Conservation (phyloP, 108 stramenopile genomes). For the Cyclotella atomus region DNA sequence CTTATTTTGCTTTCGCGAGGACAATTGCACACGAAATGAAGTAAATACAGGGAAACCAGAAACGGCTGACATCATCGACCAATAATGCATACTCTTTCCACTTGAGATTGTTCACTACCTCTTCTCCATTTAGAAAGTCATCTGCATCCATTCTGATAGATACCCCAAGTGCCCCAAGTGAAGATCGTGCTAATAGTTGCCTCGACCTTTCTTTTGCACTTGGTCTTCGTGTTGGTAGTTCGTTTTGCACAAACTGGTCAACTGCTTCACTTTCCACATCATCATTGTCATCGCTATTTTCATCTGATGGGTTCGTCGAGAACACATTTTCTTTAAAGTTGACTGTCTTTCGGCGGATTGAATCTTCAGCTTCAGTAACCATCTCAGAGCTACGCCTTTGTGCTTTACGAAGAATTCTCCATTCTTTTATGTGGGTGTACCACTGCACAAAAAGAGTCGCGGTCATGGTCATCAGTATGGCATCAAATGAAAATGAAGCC, state of each 20-base stretch:
- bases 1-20: not conserved
- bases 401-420: not conserved
- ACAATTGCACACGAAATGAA: conserved; percentile 6
- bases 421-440: not conserved
- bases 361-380: not conserved
- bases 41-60: conserved; percentile 34
- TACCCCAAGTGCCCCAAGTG: too few species aligned
- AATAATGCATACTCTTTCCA: conserved; percentile 33
- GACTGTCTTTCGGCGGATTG: not conserved
- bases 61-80: conserved; percentile 36
- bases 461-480: not conserved
- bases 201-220: too few species aligned
- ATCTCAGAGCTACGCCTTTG: not conserved
- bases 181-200: too few species aligned
- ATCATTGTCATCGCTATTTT: not conserved
- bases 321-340: not conserved
- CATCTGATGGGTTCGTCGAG: not conserved
- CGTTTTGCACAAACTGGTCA: too few species aligned
- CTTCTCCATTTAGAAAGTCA: conserved; percentile 31
- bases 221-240: not conserved
- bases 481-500: not conserved
- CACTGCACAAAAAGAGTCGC: not conserved
- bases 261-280: too few species aligned
- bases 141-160: conserved; percentile 24
- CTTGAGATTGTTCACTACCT: conserved; percentile 26